A percentile compares a stretch with the other conserved stretches of the same genome.
Evolutionary conservation across 2,329 filamentous ascomycete genomes (phyloP).

Genomic region (Aspergillus floridensis): DNA sequence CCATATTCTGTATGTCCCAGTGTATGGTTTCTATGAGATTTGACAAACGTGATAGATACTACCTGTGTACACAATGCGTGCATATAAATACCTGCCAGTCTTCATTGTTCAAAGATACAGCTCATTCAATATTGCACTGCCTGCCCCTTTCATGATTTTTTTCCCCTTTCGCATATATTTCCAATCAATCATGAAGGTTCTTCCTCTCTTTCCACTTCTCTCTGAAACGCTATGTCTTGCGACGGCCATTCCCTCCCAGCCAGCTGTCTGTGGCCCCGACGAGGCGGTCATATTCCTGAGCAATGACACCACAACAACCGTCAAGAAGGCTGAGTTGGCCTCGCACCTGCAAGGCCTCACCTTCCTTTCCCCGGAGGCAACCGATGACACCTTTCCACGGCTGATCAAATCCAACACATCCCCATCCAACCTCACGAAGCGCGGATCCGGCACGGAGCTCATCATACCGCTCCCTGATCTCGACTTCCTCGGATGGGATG

Average conservation of each 20-base stretch:
- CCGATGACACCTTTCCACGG: not conserved
- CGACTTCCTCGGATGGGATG: slow-evolving; percentile 21
- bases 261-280: slow-evolving; percentile 1
- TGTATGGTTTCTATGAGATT: no score
- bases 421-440: slow-evolving; percentile 2
- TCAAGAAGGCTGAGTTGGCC: slow-evolving; percentile 12
- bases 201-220: not conserved
- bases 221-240: slow-evolving; percentile 1
- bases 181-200: not conserved
- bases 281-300: slow-evolving; percentile 10
- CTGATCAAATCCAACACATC: not conserved
- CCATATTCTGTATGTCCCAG: no score
- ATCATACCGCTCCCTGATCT: slow-evolving; percentile 17
- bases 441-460: slow-evolving; percentile 7
- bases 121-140: not conserved
- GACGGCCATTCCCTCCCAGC: not conserved
- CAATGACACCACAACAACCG: slow-evolving; percentile 13
- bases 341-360: slow-evolving; percentile 8
- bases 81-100: not conserved
- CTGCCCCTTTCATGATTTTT: not conserved
- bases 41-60: no score
- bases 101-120: not conserved
- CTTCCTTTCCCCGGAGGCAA: not conserved
- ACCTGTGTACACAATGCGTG: not conserved
- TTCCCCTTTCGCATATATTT: not conserved